Evolutionary conservation across 805 yeast species (phyloP).

Genomic region (Metschnikowia lachancei): DNA sequence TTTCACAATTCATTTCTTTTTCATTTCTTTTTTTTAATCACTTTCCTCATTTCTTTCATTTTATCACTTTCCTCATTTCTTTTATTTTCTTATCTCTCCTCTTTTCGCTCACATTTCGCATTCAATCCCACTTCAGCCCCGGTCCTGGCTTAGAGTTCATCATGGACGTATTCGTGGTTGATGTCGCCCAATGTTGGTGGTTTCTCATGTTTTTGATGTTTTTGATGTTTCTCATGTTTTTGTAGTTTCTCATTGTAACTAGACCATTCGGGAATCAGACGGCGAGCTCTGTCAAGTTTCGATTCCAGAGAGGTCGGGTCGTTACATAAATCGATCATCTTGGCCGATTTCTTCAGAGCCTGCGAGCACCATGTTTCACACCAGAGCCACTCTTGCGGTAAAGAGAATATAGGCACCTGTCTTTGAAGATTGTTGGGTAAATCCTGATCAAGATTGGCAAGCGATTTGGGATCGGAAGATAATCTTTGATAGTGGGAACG

Average conservation of each 20-base stretch:
- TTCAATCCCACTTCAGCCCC: no score
- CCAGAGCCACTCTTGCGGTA: constrained; percentile 88
- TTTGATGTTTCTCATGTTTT: no score
- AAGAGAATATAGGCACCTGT: constrained; percentile 61
- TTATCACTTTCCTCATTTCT: no score
- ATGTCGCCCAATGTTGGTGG: constrained; percentile 25
- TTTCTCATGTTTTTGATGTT: no score
- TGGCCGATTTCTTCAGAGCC: constrained; percentile 57
- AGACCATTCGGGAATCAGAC: constrained; percentile 79
- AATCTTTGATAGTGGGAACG: constrained; percentile 83
- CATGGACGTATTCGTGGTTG: constrained; percentile 12
- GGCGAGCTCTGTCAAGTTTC: constrained; percentile 68
- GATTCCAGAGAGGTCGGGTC: constrained; percentile 81
- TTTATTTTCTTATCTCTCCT: no score
- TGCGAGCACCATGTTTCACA: constrained; percentile 91
- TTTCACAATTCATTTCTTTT: no score
- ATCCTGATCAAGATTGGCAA: constrained; percentile 87
- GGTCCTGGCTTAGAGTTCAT: constrained; percentile 17
- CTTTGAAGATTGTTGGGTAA: constrained; percentile 84
- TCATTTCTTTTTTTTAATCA: no score
- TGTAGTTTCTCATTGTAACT: constrained; percentile 57
- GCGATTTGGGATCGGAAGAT: constrained; percentile 73
- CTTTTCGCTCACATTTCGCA: no score
- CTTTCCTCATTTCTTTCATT: no score
- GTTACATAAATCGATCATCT: constrained; percentile 79